These are phyloP conservation scores for Trichomonas gallinae DNA, from an alignment of 208 protist genomes.

Conservation along the genomic window DNA sequence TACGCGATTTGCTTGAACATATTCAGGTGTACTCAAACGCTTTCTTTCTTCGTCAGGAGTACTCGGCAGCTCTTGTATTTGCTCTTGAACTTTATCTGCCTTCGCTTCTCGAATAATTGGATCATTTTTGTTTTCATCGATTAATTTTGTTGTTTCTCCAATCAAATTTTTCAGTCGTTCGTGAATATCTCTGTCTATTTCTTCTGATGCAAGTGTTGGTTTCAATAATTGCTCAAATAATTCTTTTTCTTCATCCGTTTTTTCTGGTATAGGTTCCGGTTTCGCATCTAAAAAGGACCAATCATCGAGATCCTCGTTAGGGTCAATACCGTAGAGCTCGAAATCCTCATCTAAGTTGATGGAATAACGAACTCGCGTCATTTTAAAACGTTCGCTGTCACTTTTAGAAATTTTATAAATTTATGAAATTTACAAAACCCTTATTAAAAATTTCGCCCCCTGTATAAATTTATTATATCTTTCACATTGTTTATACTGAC, in stretches of 20 bases:
- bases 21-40: neutral
- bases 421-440: too few relatives aligned
- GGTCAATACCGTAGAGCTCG: neutral
- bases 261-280: neutral
- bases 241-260: neutral
- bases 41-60: neutral
- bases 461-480: too few relatives aligned
- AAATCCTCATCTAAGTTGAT: constrained; percentile 12
- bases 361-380: neutral
- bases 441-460: too few relatives aligned
- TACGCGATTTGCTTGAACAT: neutral
- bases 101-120: neutral
- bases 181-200: neutral
- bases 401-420: too few relatives aligned
- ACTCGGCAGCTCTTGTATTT: neutral
- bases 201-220: neutral
- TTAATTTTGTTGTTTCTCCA: neutral
- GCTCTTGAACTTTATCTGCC: neutral
- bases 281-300: constrained; percentile 12
- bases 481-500: too few relatives aligned
- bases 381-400: neutral
- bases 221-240: neutral
- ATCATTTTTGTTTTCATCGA: neutral
- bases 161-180: neutral
- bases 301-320: neutral